Conservation (phyloP, 768 basidiomycete genomes). For the Amanita exitialis region DNA sequence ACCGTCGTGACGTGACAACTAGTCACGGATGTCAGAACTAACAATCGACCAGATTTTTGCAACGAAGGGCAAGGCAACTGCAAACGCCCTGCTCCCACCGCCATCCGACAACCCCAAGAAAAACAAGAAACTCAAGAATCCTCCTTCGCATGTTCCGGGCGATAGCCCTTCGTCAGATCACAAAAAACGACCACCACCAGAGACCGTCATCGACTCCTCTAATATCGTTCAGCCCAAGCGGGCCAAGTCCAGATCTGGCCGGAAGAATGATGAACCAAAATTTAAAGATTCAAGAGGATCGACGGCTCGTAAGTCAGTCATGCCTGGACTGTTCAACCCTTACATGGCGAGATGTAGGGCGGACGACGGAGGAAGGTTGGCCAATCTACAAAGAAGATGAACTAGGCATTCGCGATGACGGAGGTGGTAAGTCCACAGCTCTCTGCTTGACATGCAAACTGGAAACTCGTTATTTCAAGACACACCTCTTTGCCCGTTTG, state of each 20-base stretch:
- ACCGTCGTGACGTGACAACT: conserved; percentile 9
- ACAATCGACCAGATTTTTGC: conserved; percentile 81
- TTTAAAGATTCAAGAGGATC: conserved; percentile 74
- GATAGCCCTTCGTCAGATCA: conserved; percentile 7
- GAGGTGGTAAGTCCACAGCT: conserved; percentile 50
- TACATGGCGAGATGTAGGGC: conserved; percentile 35
- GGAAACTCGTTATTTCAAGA: conserved; percentile 31
- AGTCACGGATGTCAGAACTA: conserved; percentile 52
- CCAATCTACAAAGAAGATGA: conserved; percentile 76
- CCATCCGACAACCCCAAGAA: conserved; percentile 23
- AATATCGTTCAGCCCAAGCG: conserved; percentile 24
- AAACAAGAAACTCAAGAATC: conserved; percentile 35
- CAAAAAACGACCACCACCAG: conserved; percentile 34
- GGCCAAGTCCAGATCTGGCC: conserved; percentile 12
- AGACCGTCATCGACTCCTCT: conserved; percentile 56
- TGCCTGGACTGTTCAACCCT: conserved; percentile 3
- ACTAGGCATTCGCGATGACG: conserved; percentile 54
- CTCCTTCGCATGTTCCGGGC: conserved; percentile 13
- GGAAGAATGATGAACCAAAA: conserved; percentile 30
- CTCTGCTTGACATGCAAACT: conserved; percentile 13
- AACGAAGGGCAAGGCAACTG: conserved; percentile 30
- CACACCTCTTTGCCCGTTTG: conserved; percentile 80
- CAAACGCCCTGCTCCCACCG: conserved; percentile 19
- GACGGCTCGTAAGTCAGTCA: conserved; percentile 45
- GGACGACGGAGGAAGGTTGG: conserved; percentile 74